Evolutionary conservation across 2,329 filamentous ascomycete genomes (phyloP).

Genomic region (Byssochlamys sp.): DNA sequence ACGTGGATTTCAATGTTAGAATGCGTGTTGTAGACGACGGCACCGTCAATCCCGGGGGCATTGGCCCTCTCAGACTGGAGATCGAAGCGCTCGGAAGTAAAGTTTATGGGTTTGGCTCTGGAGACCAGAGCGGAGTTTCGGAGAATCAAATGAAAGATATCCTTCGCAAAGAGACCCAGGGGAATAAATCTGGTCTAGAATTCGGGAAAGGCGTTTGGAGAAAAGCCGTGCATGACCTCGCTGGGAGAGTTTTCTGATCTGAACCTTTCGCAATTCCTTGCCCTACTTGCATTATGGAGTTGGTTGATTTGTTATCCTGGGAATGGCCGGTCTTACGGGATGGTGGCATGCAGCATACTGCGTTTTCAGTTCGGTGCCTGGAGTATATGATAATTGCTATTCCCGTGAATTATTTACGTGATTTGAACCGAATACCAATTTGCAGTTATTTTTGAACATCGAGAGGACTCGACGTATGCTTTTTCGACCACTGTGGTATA

Average conservation of each 20-base stretch:
- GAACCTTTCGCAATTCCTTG: neutral
- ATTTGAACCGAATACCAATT: neutral
- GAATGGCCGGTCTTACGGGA: neutral
- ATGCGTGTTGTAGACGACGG: constrained; percentile 13
- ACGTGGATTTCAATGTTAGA: constrained; percentile 32
- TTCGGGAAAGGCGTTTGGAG: constrained; percentile 33
- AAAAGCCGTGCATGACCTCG: constrained; percentile 28
- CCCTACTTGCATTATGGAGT: neutral
- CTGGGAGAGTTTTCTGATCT: constrained; percentile 21
- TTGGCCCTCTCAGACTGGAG: constrained; percentile 23
- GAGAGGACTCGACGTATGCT: neutral
- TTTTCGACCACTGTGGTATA: neutral
- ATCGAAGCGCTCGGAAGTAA: constrained; percentile 31
- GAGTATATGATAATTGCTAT: neutral
- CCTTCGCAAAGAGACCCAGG: constrained; percentile 15
- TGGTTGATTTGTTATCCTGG: neutral
- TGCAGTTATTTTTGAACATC: neutral
- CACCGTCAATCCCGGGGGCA: constrained; percentile 4
- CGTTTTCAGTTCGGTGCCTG: neutral
- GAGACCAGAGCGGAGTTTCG: constrained; percentile 17
- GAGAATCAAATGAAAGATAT: constrained; percentile 29
- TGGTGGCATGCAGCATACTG: neutral
- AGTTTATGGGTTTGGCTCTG: constrained; percentile 30
- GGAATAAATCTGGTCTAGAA: constrained; percentile 9
- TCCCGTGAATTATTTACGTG: neutral